Base-by-base conservation (phyloP, 208 protist genomes). In the Leishmania turanica region DNA sequence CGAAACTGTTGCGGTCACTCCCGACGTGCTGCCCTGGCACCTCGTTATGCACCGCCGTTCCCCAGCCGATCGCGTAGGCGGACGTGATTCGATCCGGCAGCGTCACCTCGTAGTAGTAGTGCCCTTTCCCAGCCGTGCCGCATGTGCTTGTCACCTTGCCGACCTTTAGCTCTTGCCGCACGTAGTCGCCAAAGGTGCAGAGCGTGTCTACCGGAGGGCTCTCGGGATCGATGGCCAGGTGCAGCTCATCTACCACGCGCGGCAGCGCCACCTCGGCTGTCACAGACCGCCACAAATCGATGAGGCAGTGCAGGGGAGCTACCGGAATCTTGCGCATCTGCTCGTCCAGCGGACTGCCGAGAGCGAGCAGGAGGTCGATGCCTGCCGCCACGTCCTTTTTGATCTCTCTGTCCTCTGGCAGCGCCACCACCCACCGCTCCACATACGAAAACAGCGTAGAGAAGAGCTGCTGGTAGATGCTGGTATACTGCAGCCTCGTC, bases 21-120 rank as follows among this genome's bases (percentile, higher is more conserved):
- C 95, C 95, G 45, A 98, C 93, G 82, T 97, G 95, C 77, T 96
- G 92, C 37, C 89, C 92, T 15, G 95, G 93, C 49, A 96, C 90
- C 49, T 97, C 91, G 40, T 82, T 88, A 87, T 98, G 95, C 75
- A 88, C 62, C 76, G 82, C 65, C 13, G 95, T 96, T 74, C 95
- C 95, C 93, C 95, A 98, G 47, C 95, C 95, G 45, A 97, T 87
- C n/a, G 90, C 94, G 87, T 96, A 97, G 47, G 92, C 88, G 27
- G 88, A 85, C 17, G 81, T 87, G 21, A 94, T 77, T 65, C 89
- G 89, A 49, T 98, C 93, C 3, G 95, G 91, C 56, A 98, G 87
- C 34, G 83, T 85, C 56, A 95, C 91, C 82, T 98, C 95, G 78
- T 96, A 98, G 85, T 98, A 98, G 84, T 89, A 94, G 64, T 90